A percentile compares a stretch with the other conserved stretches of the same genome.
These are phyloP conservation scores for Yarrowia divulgata DNA, from an alignment of 805 yeast species.

Conservation along the genomic window DNA sequence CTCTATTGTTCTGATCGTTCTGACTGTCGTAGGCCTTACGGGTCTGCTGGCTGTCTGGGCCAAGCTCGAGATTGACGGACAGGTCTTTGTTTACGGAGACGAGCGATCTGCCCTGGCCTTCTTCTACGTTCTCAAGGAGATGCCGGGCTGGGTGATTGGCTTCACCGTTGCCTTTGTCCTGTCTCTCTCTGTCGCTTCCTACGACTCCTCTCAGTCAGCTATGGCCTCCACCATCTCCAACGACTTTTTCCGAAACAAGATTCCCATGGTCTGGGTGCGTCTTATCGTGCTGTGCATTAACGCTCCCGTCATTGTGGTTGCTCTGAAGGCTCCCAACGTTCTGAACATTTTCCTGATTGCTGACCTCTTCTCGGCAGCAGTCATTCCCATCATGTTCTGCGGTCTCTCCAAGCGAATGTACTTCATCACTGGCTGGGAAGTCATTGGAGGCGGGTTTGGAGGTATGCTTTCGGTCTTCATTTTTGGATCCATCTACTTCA, in stretches of 20 bases:
- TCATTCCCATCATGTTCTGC: slow-evolving; percentile 81
- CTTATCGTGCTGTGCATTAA: slow-evolving; percentile 73
- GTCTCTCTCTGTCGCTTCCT: slow-evolving; percentile 82
- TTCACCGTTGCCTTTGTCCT: slow-evolving; percentile 78
- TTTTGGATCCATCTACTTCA: slow-evolving; percentile 83
- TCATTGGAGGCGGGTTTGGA: slow-evolving; percentile 83
- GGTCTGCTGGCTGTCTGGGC: slow-evolving; percentile 94
- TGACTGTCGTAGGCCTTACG: slow-evolving; percentile 77
- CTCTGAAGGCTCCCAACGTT: slow-evolving; percentile 81
- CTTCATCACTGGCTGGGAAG: slow-evolving; percentile 79
- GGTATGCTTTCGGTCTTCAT: slow-evolving; percentile 81
- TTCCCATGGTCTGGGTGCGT: slow-evolving; percentile 71
- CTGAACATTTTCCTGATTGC: slow-evolving; percentile 89
- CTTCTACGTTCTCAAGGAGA: slow-evolving; percentile 68
- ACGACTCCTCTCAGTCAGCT: slow-evolving; percentile 89
- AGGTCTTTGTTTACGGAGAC: slow-evolving; percentile 42
- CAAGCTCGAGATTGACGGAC: slow-evolving; percentile 66
- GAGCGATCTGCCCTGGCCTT: slow-evolving; percentile 59
- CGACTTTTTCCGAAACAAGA: slow-evolving; percentile 84
- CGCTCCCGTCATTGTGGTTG: slow-evolving; percentile 88
- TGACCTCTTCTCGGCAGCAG: slow-evolving; percentile 85
- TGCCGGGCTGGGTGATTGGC: slow-evolving; percentile 89
- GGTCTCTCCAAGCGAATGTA: slow-evolving; percentile 74
- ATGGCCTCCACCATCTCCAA: slow-evolving; percentile 88
- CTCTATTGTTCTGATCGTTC: slow-evolving; percentile 65